phyloP scores from a whole-genome alignment of 176 grass and related monocot genomes.

The Alopecurus myosuroides region DNA sequence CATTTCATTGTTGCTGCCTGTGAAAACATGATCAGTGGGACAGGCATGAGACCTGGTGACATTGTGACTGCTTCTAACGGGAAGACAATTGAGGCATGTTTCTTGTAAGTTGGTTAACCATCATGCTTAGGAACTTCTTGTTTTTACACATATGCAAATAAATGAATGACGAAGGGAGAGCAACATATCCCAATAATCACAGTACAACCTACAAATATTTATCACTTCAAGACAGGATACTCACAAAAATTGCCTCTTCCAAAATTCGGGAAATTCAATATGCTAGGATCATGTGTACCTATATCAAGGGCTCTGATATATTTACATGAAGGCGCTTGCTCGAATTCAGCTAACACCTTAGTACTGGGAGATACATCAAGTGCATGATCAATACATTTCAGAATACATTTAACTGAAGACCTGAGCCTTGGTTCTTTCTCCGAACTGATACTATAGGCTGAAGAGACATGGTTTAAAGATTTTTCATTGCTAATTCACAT shows the following conservation, averaged over 20 bases:
- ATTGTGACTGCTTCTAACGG: conserved; percentile 97
- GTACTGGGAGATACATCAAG: conserved; percentile 51
- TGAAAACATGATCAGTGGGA: conserved; percentile 99
- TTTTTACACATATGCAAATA: too few relatives aligned
- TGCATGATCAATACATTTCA: conserved; percentile 51
- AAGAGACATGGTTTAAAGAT: too few relatives aligned
- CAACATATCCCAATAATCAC: too few relatives aligned
- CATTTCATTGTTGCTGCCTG: conserved; percentile 97
- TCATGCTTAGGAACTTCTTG: too few relatives aligned
- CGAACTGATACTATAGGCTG: too few relatives aligned
- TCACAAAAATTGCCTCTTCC: neutral
- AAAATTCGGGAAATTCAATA: neutral
- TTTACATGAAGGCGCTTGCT: conserved; percentile 76
- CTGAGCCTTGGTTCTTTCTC: too few relatives aligned
- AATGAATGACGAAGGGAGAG: too few relatives aligned
- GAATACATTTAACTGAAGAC: conserved; percentile 54
- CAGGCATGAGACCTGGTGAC: conserved; percentile 98
- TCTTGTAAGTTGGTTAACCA: too few relatives aligned
- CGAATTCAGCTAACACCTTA: conserved; percentile 66
- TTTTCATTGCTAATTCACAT: too few relatives aligned
- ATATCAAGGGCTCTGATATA: conserved; percentile 88
- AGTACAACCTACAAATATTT: neutral
- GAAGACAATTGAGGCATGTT: conserved; percentile 86
- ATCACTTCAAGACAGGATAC: neutral
- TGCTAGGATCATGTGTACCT: conserved; percentile 57